Base-by-base conservation (phyloP, 306 rosid genomes). In the Quercus variabilis region DNA sequence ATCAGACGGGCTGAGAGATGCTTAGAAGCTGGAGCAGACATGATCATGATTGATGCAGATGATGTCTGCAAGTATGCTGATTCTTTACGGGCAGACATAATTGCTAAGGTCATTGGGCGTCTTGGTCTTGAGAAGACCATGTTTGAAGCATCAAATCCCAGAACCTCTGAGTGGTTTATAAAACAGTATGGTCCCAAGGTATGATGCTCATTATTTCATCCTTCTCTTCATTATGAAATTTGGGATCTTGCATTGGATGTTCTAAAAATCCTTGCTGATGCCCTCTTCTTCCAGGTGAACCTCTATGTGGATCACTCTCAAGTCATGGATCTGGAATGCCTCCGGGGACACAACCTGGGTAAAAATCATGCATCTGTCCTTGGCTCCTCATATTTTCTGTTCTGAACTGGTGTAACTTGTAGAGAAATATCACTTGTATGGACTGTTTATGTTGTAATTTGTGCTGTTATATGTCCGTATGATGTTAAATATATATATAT, bases 11-110 rank as follows among this genome's bases (percentile, higher is more conserved):
- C 99, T 12, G 99, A 91, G 91, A 89, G 98, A 82, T 95, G 99
- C 82, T 84, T 95, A 76, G 97, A 95, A 84, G 98, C 94, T 8
- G 99, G 98, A 74, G 99, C 99, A n/a, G 98, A 90, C 87, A 90
- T 88, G 93, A 90, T 92, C 84, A 83, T 91, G 97, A 90, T 90
- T 3, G 98, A 90, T 63, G 97, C 96, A 21, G 97, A 88, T 73
- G 93, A 88, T 89, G 85, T 95, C 63, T 84, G 87, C 74, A 84
- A 84, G 73, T 86, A 87, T 17, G 88, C 89, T 25, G 96, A 87
- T 64, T 70, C 89, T 38, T 86, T 95, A 76, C 88, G 97, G 0
- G 88, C 91, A 1, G 99, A 95, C 84, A 82, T 93, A 38, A 86
- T 95, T 41, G 96, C 97, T 0, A 93, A 90, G 87, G 78, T 95